phyloP scores from a whole-genome alignment of 345 rosid species.

The Acer campestre region DNA sequence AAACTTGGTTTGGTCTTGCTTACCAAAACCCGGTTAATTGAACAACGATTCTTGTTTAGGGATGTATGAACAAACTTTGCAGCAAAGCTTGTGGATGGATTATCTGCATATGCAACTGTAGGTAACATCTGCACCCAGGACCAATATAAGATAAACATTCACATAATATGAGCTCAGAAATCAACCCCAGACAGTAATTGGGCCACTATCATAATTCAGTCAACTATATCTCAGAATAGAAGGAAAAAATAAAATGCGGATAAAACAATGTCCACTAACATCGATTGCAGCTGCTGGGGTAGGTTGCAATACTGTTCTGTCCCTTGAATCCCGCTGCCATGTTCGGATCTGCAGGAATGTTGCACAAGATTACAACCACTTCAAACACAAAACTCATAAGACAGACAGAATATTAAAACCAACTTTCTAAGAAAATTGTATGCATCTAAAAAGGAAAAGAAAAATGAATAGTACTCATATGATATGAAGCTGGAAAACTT shows the following conservation, averaged over 20 bases:
- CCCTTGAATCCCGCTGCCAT: slow-evolving; percentile 86
- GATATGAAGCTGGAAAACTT: not conserved
- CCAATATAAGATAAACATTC: slow-evolving; percentile 18
- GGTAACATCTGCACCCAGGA: slow-evolving; percentile 77
- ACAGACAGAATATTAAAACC: not conserved
- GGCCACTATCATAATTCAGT: not conserved
- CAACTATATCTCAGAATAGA: slow-evolving; percentile 14
- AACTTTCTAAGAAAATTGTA: not conserved
- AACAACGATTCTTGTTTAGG: slow-evolving; percentile 90
- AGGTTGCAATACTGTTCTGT: slow-evolving; percentile 75
- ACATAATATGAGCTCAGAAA: slow-evolving; percentile 17
- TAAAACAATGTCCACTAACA: slow-evolving; percentile 43
- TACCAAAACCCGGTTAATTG: slow-evolving; percentile 92
- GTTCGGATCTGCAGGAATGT: slow-evolving; percentile 61
- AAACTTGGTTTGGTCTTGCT: slow-evolving; percentile 20
- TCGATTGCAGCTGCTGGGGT: slow-evolving; percentile 96
- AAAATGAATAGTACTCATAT: not conserved
- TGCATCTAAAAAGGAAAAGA: slow-evolving; percentile 1
- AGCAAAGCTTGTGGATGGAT: slow-evolving; percentile 94
- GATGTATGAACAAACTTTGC: slow-evolving; percentile 97
- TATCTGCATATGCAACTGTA: slow-evolving; percentile 82
- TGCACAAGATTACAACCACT: slow-evolving; percentile 14
- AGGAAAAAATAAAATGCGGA: slow-evolving; percentile 16
- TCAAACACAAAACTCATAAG: slow-evolving; percentile 7
- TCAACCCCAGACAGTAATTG: not conserved